Evolutionary conservation across 176 grass and related monocot species (phyloP).

Genomic region (Zea luxurians): DNA sequence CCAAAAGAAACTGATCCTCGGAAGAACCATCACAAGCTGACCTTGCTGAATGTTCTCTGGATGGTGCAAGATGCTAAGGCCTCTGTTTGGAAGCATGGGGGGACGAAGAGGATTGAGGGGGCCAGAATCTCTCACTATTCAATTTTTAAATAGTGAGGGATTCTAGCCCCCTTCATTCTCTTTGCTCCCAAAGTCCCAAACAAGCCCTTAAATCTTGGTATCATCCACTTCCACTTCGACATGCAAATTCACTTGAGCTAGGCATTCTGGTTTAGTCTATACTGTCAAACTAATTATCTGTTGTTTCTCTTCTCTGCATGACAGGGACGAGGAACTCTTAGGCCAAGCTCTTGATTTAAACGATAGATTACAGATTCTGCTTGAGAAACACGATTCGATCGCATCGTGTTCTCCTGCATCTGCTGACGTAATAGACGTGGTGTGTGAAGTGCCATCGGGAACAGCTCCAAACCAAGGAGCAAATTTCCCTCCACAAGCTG

Average conservation of each 20-base stretch:
- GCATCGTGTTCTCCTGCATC: slow-evolving; percentile 62
- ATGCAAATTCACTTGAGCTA: not conserved
- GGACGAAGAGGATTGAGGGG: no score
- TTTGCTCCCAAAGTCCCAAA: no score
- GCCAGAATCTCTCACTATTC: no score
- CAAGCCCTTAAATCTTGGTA: not conserved
- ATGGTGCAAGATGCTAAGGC: not conserved
- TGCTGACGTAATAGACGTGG: slow-evolving; percentile 34
- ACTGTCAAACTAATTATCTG: not conserved
- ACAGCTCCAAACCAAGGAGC: not conserved
- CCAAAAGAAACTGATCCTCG: not conserved
- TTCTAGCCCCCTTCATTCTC: no score
- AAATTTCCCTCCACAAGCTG: slow-evolving; percentile 36
- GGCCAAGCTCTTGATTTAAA: slow-evolving; percentile 76
- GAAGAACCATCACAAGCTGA: not conserved
- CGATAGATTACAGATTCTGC: slow-evolving; percentile 68
- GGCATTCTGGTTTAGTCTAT: not conserved
- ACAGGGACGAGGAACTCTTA: slow-evolving; percentile 71
- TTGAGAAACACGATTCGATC: slow-evolving; percentile 73
- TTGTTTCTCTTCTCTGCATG: slow-evolving; percentile 25
- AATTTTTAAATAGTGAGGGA: no score
- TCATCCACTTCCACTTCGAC: not conserved
- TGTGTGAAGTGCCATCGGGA: slow-evolving; percentile 10
- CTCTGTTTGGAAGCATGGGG: no score
- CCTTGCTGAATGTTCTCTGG: not conserved